Evolutionary conservation across 2,329 filamentous ascomycete species (phyloP).

Genomic region (Cladosporium sp.): DNA sequence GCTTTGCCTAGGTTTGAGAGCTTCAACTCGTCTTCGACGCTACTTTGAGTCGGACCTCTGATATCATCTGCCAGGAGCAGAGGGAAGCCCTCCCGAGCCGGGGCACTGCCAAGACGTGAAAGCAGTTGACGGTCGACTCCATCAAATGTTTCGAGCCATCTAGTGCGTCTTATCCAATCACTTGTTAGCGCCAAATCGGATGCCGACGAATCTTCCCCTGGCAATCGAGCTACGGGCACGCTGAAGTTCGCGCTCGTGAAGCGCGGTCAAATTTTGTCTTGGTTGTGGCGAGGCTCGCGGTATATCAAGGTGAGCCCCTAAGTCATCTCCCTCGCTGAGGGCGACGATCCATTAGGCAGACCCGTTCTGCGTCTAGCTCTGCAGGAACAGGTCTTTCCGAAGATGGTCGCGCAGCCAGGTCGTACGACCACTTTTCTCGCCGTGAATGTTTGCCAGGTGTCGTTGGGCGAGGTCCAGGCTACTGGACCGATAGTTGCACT

Average conservation of each 20-base stretch:
- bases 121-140: not conserved
- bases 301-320: not conserved
- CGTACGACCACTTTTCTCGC: conserved; percentile 6
- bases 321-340: not conserved
- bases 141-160: conserved; percentile 7
- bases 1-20: conserved; percentile 6
- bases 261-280: conserved; percentile 1
- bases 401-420: conserved; percentile 3
- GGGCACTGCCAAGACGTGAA: conserved; percentile 2
- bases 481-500: conserved; percentile 3
- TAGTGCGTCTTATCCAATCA: conserved; percentile 2
- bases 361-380: conserved; percentile 7
- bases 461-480: conserved; percentile 3
- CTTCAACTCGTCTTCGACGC: not conserved
- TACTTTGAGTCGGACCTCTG: not conserved
- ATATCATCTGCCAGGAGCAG: conserved; percentile 1
- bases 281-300: not conserved
- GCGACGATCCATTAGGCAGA: conserved; percentile 3
- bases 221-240: not conserved
- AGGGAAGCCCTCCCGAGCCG: conserved; percentile 1
- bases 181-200: conserved; percentile 1
- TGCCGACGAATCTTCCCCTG: conserved; percentile 2
- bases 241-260: conserved; percentile 1
- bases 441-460: conserved; percentile 1
- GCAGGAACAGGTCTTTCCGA: not conserved